Conservation (phyloP, 352 stramenopile species). For the Phytophthora syringae region DNA sequence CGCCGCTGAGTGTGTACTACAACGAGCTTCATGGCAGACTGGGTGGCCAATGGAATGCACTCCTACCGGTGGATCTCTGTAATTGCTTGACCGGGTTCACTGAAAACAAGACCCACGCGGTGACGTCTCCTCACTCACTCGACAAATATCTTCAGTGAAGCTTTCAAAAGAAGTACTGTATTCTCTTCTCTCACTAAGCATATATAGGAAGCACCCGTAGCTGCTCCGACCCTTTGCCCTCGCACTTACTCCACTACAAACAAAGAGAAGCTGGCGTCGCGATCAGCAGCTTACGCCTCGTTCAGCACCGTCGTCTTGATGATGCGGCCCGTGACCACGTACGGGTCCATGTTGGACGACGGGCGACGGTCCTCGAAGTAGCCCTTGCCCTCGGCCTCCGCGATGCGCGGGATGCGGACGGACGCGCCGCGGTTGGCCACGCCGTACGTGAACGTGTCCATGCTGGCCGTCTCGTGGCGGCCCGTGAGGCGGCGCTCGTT, state of each 20-base stretch:
- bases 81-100: too few species aligned
- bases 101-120: too few species aligned
- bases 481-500: conserved; percentile 98
- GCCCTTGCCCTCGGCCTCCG: conserved; percentile 92
- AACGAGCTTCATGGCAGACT: too few species aligned
- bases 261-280: conserved; percentile 2
- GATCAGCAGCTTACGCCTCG: conserved; percentile 52
- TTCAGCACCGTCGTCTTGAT: conserved; percentile 95
- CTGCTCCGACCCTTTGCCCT: background rate
- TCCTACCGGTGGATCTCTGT: too few species aligned
- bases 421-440: conserved; percentile 97
- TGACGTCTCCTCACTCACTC: too few species aligned
- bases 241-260: conserved; percentile 14
- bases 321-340: conserved; percentile 97
- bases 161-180: conserved; percentile 20
- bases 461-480: conserved; percentile 96
- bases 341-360: conserved; percentile 98
- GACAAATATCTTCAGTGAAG: background rate
- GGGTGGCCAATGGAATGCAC: too few species aligned
- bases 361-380: conserved; percentile 97
- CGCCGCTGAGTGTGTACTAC: too few species aligned
- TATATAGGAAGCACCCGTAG: conserved; percentile 33
- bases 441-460: conserved; percentile 97
- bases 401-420: conserved; percentile 93
- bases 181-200: conserved; percentile 30